Base-by-base conservation (phyloP, 2,329 filamentous ascomycete species). In the Microcyclosporella mali region DNA sequence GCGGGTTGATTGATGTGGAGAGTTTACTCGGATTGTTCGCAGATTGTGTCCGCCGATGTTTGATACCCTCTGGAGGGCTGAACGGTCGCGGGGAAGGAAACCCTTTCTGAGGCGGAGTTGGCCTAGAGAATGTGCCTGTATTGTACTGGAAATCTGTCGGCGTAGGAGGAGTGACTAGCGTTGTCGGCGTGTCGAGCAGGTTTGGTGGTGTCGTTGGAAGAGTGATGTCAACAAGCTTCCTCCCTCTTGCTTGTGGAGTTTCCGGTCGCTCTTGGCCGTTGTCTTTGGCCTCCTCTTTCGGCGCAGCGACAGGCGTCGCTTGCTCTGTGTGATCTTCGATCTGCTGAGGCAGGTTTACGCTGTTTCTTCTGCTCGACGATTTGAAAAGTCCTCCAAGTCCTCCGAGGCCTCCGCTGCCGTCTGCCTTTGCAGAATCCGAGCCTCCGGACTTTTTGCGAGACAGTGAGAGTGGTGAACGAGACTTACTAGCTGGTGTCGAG, bases 1-100 rank as follows among this genome's bases (percentile, higher is more conserved):
- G 84, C 49, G 77, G 79, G 41, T 77, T 74, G 51, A 81, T 81
- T 37, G 81, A 81, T 51, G 78, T 88, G 25, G 89, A 94, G 29
- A 95, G 75, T 67, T 94, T 95, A 74, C 88, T 95, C 21, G 21
- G 9, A 9, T 59, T 37, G 32, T 51, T 61, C 9, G 52, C 56
- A 14, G 58, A 61, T 34, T 62, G 59, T 8, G 55, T 56, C 31
- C 60, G 55, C 8, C 60, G 55, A 36, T 59, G 56, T 35, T 57
- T 43, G 17, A 61, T 58, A 40, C 58, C 61, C n/a, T 63, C 59
- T 3, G 57, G 49, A 2, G 59, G 56, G 41, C 43, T 58, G 6
- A 56, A 42, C 25, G 50, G 44, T 10, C 49, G 45, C 3, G 43
- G 29, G 16, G 49, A 38, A n/a, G 56, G 45, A 15, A 53, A 45